Percentiles rank a stretch among this genome's conserved stretches.
Evolutionary conservation across 1,284 basidiomycete genomes (phyloP).

Genomic region (Heterobasidion annosum): DNA sequence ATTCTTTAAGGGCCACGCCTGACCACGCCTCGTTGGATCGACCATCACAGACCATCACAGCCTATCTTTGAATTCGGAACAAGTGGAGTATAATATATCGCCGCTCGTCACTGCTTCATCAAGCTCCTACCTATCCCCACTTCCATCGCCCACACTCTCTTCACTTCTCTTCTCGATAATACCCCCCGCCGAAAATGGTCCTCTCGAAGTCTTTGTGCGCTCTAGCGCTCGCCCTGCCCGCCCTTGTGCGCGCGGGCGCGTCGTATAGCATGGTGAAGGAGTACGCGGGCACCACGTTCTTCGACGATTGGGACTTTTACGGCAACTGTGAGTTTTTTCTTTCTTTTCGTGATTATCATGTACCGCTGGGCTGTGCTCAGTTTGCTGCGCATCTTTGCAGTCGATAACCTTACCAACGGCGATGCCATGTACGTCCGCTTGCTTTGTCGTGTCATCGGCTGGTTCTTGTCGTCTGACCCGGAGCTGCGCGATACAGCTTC

Average conservation of each 20-base stretch:
- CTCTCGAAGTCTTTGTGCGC: constrained; percentile 1
- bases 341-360: neutral
- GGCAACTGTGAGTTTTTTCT: constrained; percentile 19
- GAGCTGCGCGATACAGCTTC: constrained; percentile 29
- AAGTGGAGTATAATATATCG: no score
- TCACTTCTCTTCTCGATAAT: neutral
- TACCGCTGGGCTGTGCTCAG: neutral
- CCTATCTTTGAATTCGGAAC: no score
- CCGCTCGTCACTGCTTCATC: no score
- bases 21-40: no score
- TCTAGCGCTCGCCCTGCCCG: constrained; percentile 7
- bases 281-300: constrained; percentile 27
- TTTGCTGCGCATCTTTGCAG: constrained; percentile 23
- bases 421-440: constrained; percentile 40
- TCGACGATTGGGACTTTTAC: constrained; percentile 31
- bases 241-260: constrained; percentile 14
- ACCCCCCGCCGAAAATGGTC: constrained; percentile 4
- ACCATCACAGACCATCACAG: no score
- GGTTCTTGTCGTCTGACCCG: neutral
- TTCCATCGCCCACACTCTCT: neutral
- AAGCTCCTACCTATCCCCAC: neutral
- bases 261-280: constrained; percentile 23
- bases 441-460: neutral
- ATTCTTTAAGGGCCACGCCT: no score
- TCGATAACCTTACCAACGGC: constrained; percentile 64